Base-by-base conservation (phyloP, 176 grass and related monocot genomes). In the Thalia dealbata region DNA sequence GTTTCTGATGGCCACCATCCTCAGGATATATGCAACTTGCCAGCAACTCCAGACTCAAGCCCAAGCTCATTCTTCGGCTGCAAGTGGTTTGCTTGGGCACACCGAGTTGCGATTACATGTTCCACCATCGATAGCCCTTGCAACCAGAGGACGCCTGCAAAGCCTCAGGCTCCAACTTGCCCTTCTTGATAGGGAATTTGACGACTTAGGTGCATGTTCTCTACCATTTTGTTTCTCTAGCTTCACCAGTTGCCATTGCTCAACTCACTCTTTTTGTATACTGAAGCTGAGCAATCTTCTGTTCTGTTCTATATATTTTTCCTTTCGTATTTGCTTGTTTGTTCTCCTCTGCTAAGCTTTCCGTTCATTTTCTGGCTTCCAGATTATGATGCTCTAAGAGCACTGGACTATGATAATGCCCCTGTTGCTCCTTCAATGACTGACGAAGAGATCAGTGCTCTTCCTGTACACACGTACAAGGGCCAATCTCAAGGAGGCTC, bases 341-440 rank as follows among this genome's bases (percentile, higher is more conserved):
- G 5, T 3, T 48, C 45, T 48, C 11, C 11, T 2, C 45, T 48
- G 45, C 6, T 48, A 10, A 30, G 0, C 25, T 56, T 14, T 46
- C 8, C 8, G 11, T 69, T 22, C 68, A 38, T 52, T 68, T 4
- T 1, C 79, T 69, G 84, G 46, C 50, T 83, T 79, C 64, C 84
- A 97, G 95, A 97, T 82, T 93, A 93, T 83, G 95, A 97, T 77
- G 79, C 85, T 52, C 80, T 97, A 72, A 91, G 95, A 77, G 90
- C 90, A 0, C 75, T 97, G 45, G 95, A 97, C 68, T 79, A 81
- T 21, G 95, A 91, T 64, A 90, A 86, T 74, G 75, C 78, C 23
- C 87, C 90, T 14, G 82, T 86, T 75, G 64, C 74, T 82, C 73
- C 70, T 82, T 93, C 95, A 24, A 97, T 97, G 95, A 91, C 81